Conservation (phyloP, 257 asterid species). For the Gentiana macrophylla region DNA sequence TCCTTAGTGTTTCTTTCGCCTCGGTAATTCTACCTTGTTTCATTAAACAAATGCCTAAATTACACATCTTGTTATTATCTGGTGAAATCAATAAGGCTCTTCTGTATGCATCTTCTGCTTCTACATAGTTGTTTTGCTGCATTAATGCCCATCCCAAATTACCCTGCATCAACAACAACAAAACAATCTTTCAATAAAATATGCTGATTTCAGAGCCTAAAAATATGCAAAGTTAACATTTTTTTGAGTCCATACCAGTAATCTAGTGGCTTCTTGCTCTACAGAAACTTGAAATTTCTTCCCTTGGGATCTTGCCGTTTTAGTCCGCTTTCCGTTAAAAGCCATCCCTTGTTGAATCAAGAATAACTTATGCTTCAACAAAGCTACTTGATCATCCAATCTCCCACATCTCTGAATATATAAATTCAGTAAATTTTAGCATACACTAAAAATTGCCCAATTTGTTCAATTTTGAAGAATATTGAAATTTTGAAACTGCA, state of each 20-base stretch:
- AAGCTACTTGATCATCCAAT: constrained; percentile 69
- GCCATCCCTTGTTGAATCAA: constrained; percentile 93
- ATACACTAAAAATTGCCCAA: not conserved
- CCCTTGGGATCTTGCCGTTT: constrained; percentile 95
- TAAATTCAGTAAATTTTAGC: too few species aligned
- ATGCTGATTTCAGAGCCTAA: too few species aligned
- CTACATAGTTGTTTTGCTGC: constrained; percentile 84
- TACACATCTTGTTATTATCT: constrained; percentile 95
- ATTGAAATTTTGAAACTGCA: not conserved
- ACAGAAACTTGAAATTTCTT: constrained; percentile 94
- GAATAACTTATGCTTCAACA: constrained; percentile 59
- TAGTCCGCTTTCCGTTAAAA: constrained; percentile 87
- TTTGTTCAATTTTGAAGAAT: not conserved
- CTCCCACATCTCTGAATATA: constrained; percentile 83
- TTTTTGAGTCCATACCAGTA: constrained; percentile 43
- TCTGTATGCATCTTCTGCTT: constrained; percentile 88
- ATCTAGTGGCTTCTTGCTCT: constrained; percentile 93
- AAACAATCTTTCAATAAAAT: too few species aligned
- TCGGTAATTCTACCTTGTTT: constrained; percentile 80
- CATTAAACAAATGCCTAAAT: constrained; percentile 87
- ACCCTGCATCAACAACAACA: constrained; percentile 37
- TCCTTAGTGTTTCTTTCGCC: constrained; percentile 76
- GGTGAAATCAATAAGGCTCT: constrained; percentile 74
- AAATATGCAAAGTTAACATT: too few species aligned
- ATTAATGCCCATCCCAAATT: constrained; percentile 97